A percentile compares a stretch with the other conserved stretches of the same genome.
Evolutionary conservation across 306 rosid species (phyloP).

Genomic region (Quercus engelmannii): DNA sequence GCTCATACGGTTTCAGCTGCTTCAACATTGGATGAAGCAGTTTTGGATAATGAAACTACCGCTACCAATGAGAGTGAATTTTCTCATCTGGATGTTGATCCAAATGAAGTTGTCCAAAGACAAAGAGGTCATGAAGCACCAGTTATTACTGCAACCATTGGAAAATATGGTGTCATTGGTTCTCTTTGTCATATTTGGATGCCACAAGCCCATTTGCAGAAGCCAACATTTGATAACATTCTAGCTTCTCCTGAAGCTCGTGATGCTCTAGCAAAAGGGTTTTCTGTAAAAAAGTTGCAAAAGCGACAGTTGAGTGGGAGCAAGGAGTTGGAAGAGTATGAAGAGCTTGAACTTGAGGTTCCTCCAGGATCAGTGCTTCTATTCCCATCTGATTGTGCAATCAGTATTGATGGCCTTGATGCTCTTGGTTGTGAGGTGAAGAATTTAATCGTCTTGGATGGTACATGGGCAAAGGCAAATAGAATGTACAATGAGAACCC

Average conservation of each 20-base stretch:
- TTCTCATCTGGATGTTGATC: neutral
- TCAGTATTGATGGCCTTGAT: constrained; percentile 30
- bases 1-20: neutral
- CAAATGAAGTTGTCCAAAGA: constrained; percentile 1
- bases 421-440: constrained; percentile 43
- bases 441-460: constrained; percentile 76
- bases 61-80: constrained; percentile 1
- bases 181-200: constrained; percentile 60
- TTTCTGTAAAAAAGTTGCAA: constrained; percentile 58
- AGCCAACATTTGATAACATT: constrained; percentile 32
- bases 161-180: constrained; percentile 53
- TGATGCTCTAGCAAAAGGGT: constrained; percentile 63
- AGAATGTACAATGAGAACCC: constrained; percentile 79
- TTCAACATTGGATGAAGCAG: neutral
- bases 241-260: constrained; percentile 43
- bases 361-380: constrained; percentile 65
- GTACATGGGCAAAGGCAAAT: constrained; percentile 94
- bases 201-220: constrained; percentile 9
- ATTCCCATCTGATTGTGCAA: constrained; percentile 69
- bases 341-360: constrained; percentile 67
- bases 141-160: constrained; percentile 42
- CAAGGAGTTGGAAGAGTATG: constrained; percentile 39
- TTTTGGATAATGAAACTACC: constrained; percentile 5
- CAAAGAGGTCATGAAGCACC: constrained; percentile 15
- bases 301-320: constrained; percentile 24